Base-by-base conservation (phyloP, 2,329 filamentous ascomycete species). In the Pleomassaria siparia region DNA sequence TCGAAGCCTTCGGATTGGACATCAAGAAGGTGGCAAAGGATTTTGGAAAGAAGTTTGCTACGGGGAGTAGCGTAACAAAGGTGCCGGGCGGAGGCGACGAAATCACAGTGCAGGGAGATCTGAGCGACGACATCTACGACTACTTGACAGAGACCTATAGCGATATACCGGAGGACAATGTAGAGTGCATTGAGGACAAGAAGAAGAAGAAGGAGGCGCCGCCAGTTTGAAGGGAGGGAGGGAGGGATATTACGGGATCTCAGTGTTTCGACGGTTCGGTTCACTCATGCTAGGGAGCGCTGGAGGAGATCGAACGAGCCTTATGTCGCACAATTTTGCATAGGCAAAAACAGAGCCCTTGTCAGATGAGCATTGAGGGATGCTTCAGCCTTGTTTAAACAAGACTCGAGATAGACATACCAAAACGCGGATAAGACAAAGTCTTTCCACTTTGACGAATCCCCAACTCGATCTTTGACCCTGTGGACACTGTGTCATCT, bases 11-110 rank as follows among this genome's bases (percentile, higher is more conserved):
- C 65, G 90, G 90, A 0, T 73, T 97, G 33, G 92, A 97, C 47
- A 80, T 96, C 64, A 99, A 99, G 74, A 97, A 96, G 77, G 80
- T 95, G 7, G 86, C 91, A 49, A 97, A 97, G 78, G 94, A 97
- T 66, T 86, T 97, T 59, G 94, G 94, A 54, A 99, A 97, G 82
- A 97, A 96, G 75, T 97, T 99, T 67, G 94, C 94, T 24, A 97
- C 94, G 9, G 94, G 94, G 0, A 87, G 86, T 13, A 91, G 87
- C 36, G 94, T 99, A 36, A 97, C 92, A 8, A 96, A 96, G 76
- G 82, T 88, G 1, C 82, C 90, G 0, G 85, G 84, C 46, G 90
- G 89, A 18, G 88, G 88, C 15, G 94, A 99, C 74, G 94, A 97
- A 75, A 97, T 99, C 69, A 95, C 95, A 4, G 90, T 99, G 16